Conservation (phyloP, 116 monocot species). For the Dioscorea cayenensis region DNA sequence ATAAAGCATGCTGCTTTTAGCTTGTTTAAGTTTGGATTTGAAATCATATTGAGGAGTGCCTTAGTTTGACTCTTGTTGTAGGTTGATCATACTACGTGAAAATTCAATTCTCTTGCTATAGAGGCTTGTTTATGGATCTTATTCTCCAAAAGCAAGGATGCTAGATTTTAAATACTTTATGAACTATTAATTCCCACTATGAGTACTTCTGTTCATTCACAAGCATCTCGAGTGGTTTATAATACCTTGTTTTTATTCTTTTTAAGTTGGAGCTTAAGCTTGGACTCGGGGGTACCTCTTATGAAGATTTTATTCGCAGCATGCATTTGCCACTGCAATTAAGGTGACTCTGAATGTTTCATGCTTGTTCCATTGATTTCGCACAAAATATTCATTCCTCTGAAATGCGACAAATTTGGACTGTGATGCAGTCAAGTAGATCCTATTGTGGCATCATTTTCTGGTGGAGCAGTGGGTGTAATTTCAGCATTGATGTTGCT, state of each 20-base stretch:
- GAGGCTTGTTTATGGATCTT: background rate
- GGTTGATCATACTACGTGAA: background rate
- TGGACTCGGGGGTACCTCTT: slow-evolving; percentile 86
- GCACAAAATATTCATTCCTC: background rate
- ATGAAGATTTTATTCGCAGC: slow-evolving; percentile 85
- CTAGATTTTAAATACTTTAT: too few species aligned
- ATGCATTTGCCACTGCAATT: slow-evolving; percentile 81
- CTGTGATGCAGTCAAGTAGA: slow-evolving; percentile 79
- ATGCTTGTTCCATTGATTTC: background rate
- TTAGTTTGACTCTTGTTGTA: background rate
- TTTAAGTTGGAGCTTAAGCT: slow-evolving; percentile 78
- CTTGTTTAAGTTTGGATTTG: background rate
- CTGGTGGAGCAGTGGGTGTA: slow-evolving; percentile 90
- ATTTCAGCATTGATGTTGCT: slow-evolving; percentile 88
- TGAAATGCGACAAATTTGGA: slow-evolving; percentile 5
- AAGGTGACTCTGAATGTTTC: slow-evolving; percentile 33
- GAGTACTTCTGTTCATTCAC: too few species aligned
- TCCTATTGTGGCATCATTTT: slow-evolving; percentile 90
- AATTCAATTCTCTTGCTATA: background rate
- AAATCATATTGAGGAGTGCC: background rate
- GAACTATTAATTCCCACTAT: too few species aligned
- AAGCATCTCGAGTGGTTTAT: background rate
- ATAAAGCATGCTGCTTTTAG: background rate
- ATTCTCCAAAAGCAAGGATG: too few species aligned
- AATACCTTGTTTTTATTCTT: background rate